Base-by-base conservation (phyloP, 2,329 filamentous ascomycete species). In the Decorospora gaudefroyi region DNA sequence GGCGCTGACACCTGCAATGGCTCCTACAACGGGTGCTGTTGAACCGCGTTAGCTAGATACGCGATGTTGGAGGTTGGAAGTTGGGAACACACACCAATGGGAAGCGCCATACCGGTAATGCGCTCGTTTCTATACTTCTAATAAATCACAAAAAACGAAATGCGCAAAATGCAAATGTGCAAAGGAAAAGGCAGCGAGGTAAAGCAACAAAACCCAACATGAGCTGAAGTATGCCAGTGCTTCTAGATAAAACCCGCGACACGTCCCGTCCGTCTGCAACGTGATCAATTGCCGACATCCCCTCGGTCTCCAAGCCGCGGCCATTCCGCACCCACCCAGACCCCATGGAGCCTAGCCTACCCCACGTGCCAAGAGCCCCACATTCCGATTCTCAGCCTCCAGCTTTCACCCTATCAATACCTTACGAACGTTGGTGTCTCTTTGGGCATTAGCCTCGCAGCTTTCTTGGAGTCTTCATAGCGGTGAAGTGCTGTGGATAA, bases 1-100 rank as follows among this genome's bases (percentile, higher is more conserved):
- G 8, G 73, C 73, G 9, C 57, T 59, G 6, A 59, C 57, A 35
- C 61, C 68, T 36, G 65, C 67, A 49, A 69, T 55, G 29, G 67
- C 67, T 31, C 64, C 65, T 37, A 62, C 65, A 12, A 68, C 52
- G 10, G 66, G 64, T 35, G 53, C 64, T 68, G 51, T 8, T 26
- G 25, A 39, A 23, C 31, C 4, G 46, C 3, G 39, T 56, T 19
- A 59, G 50, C 38, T 26, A 21, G 22, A 12, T 27, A 29, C 16
- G 23, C 30, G 28, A 23, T 4, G 2, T 19, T 7, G n/a, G 34
- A 18, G 33, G 28, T 23, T 18, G 23, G 27, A 12, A 17, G 21
- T 29, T 19, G 4, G 33, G 22, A 46, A 34, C 19, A 51, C 49
- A 12, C 30, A 51, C 49, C 49, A 26, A n/a, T n/a, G n/a, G n/a